Base-by-base conservation (phyloP, 164 flowering plant genomes). In the Vitis labrusca region DNA sequence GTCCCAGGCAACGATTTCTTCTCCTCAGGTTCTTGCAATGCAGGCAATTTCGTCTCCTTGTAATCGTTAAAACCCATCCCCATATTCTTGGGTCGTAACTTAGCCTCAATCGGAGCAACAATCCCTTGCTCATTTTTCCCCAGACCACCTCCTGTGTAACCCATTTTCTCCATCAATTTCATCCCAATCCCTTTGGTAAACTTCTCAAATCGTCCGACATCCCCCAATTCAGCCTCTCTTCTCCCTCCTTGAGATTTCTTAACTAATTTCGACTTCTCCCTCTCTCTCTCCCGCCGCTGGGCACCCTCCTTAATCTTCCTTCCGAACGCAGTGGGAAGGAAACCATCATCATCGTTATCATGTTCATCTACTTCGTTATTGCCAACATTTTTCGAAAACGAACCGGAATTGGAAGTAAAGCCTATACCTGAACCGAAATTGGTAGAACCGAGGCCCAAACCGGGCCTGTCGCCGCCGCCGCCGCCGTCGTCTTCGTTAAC, bases 141-240 rank as follows among this genome's bases (percentile, higher is more conserved):
- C 67, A 94, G 82, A 7, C 98, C 98, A 51, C 97, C 97, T 54
- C 98, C 98, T 78, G 86, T 89, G 65, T 92, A 94, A 9, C 98
- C 97, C 98, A 90, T 93, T 60, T 86, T 90, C 80, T 88, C 93
- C 19, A 93, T 77, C 74, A 89, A 69, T 60, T 80, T 91, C 88
- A 82, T 68, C 48, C 93, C 98, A 79, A 94, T 84, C 30, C 97
- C 98, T 72, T 86, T 91, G 0, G 98, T 88, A 70, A 86, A 83
- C 76, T 81, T 82, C 86, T 92, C 97, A 67, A 93, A 93, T 8
- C 12, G 71, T 29, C 97, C 98, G 3, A 87, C 88, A 69, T 83
- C 78, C 5, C 68, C 80, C 44, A 48, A 2, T 7, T 72, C 77
- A 7, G 66, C 12, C 17, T 76, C 83, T 19, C 63, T 79, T 66